A percentile compares a stretch with the other conserved stretches of the same genome.
Evolutionary conservation across 495 filamentous ascomycete species (phyloP).

Genomic region (Tuber borchii): DNA sequence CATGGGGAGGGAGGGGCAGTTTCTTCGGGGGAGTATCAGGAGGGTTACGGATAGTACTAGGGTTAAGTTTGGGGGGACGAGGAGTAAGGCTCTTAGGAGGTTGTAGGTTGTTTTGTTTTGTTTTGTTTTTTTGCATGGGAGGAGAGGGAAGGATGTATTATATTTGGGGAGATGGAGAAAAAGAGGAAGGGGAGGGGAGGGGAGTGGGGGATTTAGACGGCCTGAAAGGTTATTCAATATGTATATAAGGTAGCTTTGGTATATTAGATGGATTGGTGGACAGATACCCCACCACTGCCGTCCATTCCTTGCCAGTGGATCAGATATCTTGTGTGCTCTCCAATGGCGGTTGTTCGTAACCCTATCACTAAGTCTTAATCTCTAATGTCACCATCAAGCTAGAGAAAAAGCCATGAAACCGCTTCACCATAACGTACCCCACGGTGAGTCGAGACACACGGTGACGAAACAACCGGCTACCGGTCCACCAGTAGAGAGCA

Average conservation of each 20-base stretch:
- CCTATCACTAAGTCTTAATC: neutral
- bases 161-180: constrained; percentile 8
- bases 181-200: no score
- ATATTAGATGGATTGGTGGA: neutral
- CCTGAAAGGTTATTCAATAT: neutral
- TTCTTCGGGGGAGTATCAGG: constrained; percentile 61
- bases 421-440: neutral
- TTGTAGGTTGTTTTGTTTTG: constrained; percentile 57
- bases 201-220: neutral
- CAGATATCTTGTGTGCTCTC: neutral
- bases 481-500: no score
- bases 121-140: neutral
- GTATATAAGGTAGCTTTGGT: neutral
- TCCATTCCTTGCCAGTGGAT: neutral
- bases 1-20: constrained; percentile 72
- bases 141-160: constrained; percentile 9
- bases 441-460: no score
- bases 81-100: constrained; percentile 72
- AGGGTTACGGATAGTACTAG: constrained; percentile 76
- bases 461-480: no score
- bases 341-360: neutral
- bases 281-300: neutral
- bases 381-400: neutral
- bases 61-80: constrained; percentile 91
- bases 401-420: neutral